phyloP scores from a whole-genome alignment of 345 rosid species.

The Mallotus nudiflorus region DNA sequence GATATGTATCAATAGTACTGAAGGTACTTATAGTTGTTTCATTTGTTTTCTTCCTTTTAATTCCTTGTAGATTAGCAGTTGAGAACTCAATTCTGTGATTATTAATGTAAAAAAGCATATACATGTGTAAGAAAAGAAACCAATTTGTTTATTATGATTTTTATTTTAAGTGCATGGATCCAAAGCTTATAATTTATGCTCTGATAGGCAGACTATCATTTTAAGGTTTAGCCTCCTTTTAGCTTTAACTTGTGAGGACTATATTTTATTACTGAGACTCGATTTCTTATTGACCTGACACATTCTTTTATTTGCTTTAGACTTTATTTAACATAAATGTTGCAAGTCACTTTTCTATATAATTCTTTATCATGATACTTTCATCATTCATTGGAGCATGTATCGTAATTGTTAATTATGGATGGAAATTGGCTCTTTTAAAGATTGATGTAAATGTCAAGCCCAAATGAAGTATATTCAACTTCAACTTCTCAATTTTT shows the following conservation, averaged over 20 bases:
- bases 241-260: neutral
- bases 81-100: no score
- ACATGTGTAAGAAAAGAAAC: neutral
- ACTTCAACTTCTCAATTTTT: neutral
- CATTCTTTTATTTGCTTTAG: neutral
- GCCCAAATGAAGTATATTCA: neutral
- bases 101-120: neutral
- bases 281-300: neutral
- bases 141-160: slow-evolving; percentile 6
- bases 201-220: slow-evolving; percentile 52
- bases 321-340: neutral
- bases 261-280: neutral
- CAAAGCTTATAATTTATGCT: slow-evolving; percentile 53
- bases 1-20: slow-evolving; percentile 83
- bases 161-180: slow-evolving; percentile 71
- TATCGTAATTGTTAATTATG: neutral
- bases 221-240: slow-evolving; percentile 54
- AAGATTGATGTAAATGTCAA: neutral
- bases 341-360: neutral
- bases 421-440: no score
- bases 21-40: slow-evolving; percentile 54
- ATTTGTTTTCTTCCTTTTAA: neutral
- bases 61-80: neutral
- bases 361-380: neutral
- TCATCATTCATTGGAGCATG: neutral